These are phyloP conservation scores for Monarda citriodora DNA, from an alignment of 305 asterid species.

Conservation along the genomic window DNA sequence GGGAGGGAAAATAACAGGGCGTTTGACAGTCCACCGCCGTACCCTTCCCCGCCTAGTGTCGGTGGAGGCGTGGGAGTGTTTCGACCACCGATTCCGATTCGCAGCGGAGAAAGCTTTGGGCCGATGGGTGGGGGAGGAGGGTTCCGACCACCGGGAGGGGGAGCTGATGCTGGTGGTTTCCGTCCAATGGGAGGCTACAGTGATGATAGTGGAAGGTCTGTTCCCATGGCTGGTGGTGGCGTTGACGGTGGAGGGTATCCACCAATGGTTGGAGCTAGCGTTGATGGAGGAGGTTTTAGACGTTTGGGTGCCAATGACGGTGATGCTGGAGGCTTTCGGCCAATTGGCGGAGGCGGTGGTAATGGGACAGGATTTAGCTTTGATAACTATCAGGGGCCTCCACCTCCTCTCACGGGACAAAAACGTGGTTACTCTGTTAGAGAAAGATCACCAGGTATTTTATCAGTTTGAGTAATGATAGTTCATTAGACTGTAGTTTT, in stretches of 20 bases:
- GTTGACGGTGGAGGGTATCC: constrained; percentile 31
- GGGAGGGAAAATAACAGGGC: constrained; percentile 48
- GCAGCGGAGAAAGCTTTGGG: constrained; percentile 30
- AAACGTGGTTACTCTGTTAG: constrained; percentile 64
- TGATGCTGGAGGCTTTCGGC: constrained; percentile 36
- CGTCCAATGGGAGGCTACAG: constrained; percentile 25
- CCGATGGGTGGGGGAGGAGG: constrained; percentile 46
- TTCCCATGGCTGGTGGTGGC: constrained; percentile 26
- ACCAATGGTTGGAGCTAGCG: constrained; percentile 24
- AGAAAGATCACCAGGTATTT: constrained; percentile 71
- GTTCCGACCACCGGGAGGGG: constrained; percentile 39
- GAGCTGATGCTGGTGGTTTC: constrained; percentile 33
- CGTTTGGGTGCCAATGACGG: constrained; percentile 17
- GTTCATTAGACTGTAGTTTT: constrained; percentile 2
- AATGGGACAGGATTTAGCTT: constrained; percentile 42
- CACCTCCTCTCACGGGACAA: constrained; percentile 61
- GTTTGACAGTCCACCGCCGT: constrained; percentile 65
- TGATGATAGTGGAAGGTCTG: constrained; percentile 29
- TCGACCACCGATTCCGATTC: constrained; percentile 33
- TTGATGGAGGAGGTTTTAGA: constrained; percentile 43
- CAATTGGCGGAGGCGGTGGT: constrained; percentile 23
- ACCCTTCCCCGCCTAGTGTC: constrained; percentile 35
- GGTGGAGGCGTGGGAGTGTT: constrained; percentile 43
- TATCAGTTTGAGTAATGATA: constrained; percentile 6
- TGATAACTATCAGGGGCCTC: constrained; percentile 37